Base-by-base conservation (phyloP, 306 rosid species). In the Vigna reflexopilosa region DNA sequence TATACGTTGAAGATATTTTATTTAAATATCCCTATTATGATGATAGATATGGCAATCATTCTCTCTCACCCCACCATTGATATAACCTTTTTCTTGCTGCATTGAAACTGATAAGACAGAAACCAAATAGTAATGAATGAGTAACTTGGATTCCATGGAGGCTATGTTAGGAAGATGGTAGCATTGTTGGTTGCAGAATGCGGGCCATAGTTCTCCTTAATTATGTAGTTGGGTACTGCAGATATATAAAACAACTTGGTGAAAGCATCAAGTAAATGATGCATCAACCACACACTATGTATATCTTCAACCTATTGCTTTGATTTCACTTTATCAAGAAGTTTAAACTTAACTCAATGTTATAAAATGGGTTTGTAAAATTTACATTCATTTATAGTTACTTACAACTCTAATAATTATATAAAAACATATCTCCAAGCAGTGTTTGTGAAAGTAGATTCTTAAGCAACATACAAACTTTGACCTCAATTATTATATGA, bases 21-120 rank as follows among this genome's bases (percentile, higher is more conserved):
- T 82, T 42, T 83, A 57, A 80, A 81, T 65, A 82, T 82, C 74
- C 24, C 28, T 26, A 26, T 81, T 80, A 79, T 34, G 42, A 45
- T 87, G 89, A 89, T 87, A 84, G 89, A 89, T 87, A 84, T 78
- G 61, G 80, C 78, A 73, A 87, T 91, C 81, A 91, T 91, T 79
- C 80, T 26, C 72, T 81, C 70, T 59, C 85, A 79, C 86, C 86
- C 83, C 88, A 83, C 89, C 74, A 58, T 78, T 71, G 76, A 85
- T 85, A 34, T 40, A 80, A 80, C 44, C 54, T 80, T 69, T 36
- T 54, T 66, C 81, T 72, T 57, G 76, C 72, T 54, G 14, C 64
- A 54, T 8, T 76, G 66, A 72, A 58, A 75, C 76, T 78, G 80
- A 81, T 75, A 44, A 83, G 84, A 86, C 87, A 78, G 19, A 74